Evolutionary conservation across 2,329 filamentous ascomycete genomes (phyloP), one percentile per base, ranked within the genome.

Genomic region (Pseudogymnoascus sp.): DNA sequence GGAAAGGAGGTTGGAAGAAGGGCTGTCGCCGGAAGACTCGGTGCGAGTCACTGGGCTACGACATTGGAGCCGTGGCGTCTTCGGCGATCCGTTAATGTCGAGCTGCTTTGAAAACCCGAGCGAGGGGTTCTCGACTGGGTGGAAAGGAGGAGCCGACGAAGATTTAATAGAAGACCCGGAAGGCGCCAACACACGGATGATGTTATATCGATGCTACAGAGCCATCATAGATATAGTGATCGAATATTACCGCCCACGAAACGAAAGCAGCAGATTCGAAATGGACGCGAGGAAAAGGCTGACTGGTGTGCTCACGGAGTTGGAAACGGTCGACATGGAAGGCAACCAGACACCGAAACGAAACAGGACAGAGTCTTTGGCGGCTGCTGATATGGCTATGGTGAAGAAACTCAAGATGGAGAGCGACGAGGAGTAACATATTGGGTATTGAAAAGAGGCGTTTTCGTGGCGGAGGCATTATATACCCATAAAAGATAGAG

Each of bases 131-230:
- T 71, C 82, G 25, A 71, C 73, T 28, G 83, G 83, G 0, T 84
- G 72, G 72, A 60, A 49, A 31, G 63, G 64, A 56, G 65, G 62
- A 9, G 21, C 31, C n/a, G 65, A 65, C 11, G 63, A 68, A 14
- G 68, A 72, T 16, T 65, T 79, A 1, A 73, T 83, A 49, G 77
- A 82, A 49, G 78, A 80, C 64, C 69, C 70, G 18, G 73, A 75
- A n/a, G 77, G 77, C 63, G 77, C 76, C 0, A 68, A 74, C n/a
- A 72, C 78, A 2, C 77, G 84, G 9, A 68, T 84, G 5, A 71
- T 86, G 1, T 71, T 87, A 2, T 87, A 87, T 72, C 78, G 81
- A 65, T 83, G 81, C 68, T 86, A 84, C 69, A 82, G 85, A 66
- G 79, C 82, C 3, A 75, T 81, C 0, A 77, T 79, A 3, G 72